phyloP scores from a whole-genome alignment of 192 early-diverging fungal species.

The Lunasporangiospora selenospora region DNA sequence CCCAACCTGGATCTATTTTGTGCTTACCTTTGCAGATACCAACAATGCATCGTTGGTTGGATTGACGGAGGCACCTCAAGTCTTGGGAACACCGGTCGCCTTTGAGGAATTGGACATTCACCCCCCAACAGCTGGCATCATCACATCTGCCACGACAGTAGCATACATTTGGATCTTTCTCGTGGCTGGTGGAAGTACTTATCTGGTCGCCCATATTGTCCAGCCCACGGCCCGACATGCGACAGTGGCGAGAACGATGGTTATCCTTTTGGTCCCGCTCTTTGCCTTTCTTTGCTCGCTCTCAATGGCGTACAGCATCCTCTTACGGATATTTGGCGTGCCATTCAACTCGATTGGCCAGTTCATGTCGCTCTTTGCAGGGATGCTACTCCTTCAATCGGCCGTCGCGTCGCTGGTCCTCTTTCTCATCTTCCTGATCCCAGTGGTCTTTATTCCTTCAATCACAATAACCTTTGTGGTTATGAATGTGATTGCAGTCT shows the following conservation, averaged over 20 bases:
- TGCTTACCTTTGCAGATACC: conserved; percentile 6
- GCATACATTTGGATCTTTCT: conserved; percentile 45
- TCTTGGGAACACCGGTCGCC: conserved; percentile 25
- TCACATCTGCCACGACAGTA: conserved; percentile 35
- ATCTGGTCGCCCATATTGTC: conserved; percentile 25
- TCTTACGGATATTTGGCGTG: conserved; percentile 29
- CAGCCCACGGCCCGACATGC: conserved; percentile 10
- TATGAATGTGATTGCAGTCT: conserved; percentile 49
- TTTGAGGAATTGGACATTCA: conserved; percentile 37
- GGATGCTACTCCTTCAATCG: conserved; percentile 30
- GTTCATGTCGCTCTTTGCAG: conserved; percentile 23
- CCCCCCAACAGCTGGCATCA: conserved; percentile 22
- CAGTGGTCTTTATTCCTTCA: conserved; percentile 21
- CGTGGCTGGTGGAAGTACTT: conserved; percentile 33
- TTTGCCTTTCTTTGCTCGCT: conserved; percentile 17
- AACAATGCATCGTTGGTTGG: conserved; percentile 16
- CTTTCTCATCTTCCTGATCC: conserved; percentile 34
- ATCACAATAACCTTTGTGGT: conserved; percentile 35
- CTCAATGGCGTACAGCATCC: conserved; percentile 24
- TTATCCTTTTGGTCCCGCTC: conserved; percentile 13
- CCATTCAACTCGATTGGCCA: conserved; percentile 21
- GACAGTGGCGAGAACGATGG: conserved; percentile 20
- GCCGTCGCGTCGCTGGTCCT: conserved; percentile 36
- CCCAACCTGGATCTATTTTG: conserved; percentile 28
- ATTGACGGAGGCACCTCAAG: conserved; percentile 16